Conservation (phyloP, 768 basidiomycete species). For the Scleroderma bovista region DNA sequence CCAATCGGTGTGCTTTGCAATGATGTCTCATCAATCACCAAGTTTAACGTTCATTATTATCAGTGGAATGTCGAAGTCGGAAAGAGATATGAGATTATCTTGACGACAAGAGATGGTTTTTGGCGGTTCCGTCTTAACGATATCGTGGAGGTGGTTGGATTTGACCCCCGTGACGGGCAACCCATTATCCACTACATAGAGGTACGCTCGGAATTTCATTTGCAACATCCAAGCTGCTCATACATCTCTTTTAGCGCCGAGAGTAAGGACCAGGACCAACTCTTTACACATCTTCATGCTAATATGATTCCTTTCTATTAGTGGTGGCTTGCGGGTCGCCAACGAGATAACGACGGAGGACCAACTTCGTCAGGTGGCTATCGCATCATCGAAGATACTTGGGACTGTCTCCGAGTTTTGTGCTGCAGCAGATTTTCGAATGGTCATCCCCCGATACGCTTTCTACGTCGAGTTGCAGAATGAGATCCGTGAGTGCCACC, state of each 20-base stretch:
- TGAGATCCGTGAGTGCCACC: conserved; percentile 7
- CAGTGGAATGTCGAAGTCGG: conserved; percentile 18
- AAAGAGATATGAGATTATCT: conserved; percentile 13
- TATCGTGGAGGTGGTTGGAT: conserved; percentile 16
- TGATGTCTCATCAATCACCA: neutral
- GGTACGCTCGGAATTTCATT: conserved; percentile 6
- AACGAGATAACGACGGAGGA: conserved; percentile 19
- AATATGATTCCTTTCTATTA: neutral
- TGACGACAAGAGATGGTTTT: conserved; percentile 22
- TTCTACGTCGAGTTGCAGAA: conserved; percentile 16
- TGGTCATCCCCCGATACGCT: conserved; percentile 11
- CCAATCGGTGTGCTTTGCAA: conserved; percentile 11
- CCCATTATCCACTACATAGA: conserved; percentile 18
- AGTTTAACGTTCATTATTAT: neutral
- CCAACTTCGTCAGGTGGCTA: conserved; percentile 14
- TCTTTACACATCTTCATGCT: neutral
- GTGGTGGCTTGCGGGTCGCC: conserved; percentile 15
- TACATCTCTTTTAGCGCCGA: conserved; percentile 9
- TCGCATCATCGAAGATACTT: conserved; percentile 10
- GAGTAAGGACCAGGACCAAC: conserved; percentile 7
- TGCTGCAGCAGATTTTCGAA: conserved; percentile 14
- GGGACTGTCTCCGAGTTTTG: conserved; percentile 18
- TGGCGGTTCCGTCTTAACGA: conserved; percentile 20
- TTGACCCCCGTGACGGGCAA: conserved; percentile 18
- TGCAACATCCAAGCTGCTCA: neutral